These are phyloP conservation scores for Naganishia randhawae DNA, from an alignment of 768 basidiomycete species.

Conservation along the genomic window DNA sequence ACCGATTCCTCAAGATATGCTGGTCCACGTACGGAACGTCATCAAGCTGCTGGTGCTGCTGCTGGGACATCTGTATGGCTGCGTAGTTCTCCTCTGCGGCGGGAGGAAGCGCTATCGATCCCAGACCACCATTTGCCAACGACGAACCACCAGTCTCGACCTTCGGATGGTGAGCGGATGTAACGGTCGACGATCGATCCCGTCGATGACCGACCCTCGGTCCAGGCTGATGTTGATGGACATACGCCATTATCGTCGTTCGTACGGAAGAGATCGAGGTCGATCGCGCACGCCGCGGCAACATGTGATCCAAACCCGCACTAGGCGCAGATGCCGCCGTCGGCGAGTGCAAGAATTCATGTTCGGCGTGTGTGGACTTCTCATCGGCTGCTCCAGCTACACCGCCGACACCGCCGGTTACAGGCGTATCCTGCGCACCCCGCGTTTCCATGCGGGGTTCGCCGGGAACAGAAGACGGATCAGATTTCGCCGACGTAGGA, in stretches of 20 bases:
- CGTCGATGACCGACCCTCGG: neutral
- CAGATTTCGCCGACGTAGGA: no score
- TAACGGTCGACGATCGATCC: neutral
- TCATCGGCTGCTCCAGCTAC: no score
- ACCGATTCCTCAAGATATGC: neutral
- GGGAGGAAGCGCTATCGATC: neutral
- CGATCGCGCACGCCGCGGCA: neutral
- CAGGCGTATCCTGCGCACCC: no score
- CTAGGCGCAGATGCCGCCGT: no score
- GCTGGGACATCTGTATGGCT: neutral
- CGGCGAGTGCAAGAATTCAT: neutral
- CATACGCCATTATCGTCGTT: no score
- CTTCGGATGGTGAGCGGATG: neutral
- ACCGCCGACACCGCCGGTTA: no score
- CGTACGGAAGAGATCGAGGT: slow-evolving; percentile 1
- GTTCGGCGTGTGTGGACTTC: no score
- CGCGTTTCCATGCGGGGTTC: no score
- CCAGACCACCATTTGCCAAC: neutral
- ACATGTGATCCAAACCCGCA: no score
- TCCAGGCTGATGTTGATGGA: no score
- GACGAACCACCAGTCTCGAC: neutral
- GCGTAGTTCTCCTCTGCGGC: neutral
- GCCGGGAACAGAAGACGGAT: no score
- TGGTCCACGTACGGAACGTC: slow-evolving; percentile 7
- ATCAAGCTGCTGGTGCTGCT: neutral